Base-by-base conservation (phyloP, 1,284 basidiomycete species). In the Phellopilus nigrolimitatus region DNA sequence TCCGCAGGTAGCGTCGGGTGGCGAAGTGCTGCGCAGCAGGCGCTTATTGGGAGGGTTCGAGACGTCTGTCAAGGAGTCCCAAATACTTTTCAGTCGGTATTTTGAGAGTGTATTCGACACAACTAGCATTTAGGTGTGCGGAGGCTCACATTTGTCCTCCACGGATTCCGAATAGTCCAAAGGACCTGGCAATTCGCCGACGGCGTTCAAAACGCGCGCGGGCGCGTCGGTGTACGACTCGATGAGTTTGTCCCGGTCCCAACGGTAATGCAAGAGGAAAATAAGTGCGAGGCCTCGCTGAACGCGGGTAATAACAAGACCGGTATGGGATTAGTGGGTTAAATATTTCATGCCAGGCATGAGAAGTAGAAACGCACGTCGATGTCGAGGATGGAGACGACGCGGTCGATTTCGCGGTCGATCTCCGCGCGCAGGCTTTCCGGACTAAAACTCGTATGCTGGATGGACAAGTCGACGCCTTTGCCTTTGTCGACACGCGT, bases 161-260 rank as follows among this genome's bases (percentile, higher is more conserved):
- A 17, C 8, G 3, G 28, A 12, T 10, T 9, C 40, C 17, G 39
- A n/a, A 3, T 21, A 12, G 9, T 13, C 58, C 39, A 53, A 36
- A 5, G 47, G n/a, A 42, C 12, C 19, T 5, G 56, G 46, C 0
- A 66, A 65, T 47, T 68, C 68, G 45, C 68, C 68, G 13, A 58
- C 63, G 9, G 60, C 68, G 13, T 62, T 55, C 8, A 80, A 68
- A 3, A 76, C 70, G 25, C 61, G 58, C 8, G 71, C 64, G 3
- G 76, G 71, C 47, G 74, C 71, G 42, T 76, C 78, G 70, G 77
- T 76, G 62, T 74, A 82, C 54, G 68, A 66, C 59, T 80, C 75
- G 38, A 75, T 69, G 12, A 84, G 72, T 49, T 75, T 75, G 61
- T 86, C 83, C 48, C 75, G 71, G 66, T 84, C 82, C 82, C 82